Evolutionary conservation across 805 yeast species (phyloP).

Genomic region (Candida parachauliodes): DNA sequence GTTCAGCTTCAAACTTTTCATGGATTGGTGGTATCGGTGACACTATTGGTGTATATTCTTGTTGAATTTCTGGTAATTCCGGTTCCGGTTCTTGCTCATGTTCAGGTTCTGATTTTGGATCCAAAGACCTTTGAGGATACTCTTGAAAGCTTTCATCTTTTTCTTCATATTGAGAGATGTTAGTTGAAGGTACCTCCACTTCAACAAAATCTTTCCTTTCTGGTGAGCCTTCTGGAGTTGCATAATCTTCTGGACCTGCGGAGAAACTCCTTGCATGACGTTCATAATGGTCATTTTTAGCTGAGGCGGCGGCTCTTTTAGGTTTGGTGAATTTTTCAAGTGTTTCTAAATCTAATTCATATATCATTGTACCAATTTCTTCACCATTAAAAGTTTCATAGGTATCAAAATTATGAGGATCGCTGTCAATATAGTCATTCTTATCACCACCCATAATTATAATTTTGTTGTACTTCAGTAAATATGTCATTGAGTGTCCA

Average conservation of each 20-base stretch:
- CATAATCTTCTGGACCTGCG: slow-evolving; percentile 31
- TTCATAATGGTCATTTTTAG: slow-evolving; percentile 12
- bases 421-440: slow-evolving; percentile 57
- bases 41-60: not conserved
- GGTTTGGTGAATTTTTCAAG: slow-evolving; percentile 27
- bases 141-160: slow-evolving; percentile 21
- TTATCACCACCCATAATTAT: slow-evolving; percentile 91
- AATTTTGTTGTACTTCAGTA: slow-evolving; percentile 62
- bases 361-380: slow-evolving; percentile 53
- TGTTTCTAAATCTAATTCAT: slow-evolving; percentile 54
- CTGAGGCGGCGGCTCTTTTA: slow-evolving; percentile 8
- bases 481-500: slow-evolving; percentile 83
- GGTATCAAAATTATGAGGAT: slow-evolving; percentile 47
- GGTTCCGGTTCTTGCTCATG: slow-evolving; percentile 1
- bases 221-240: slow-evolving; percentile 28
- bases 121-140: slow-evolving; percentile 17
- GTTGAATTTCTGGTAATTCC: slow-evolving; percentile 1
- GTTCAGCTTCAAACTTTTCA: not conserved
- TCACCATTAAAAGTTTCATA: slow-evolving; percentile 49
- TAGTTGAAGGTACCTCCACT: slow-evolving; percentile 24
- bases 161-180: slow-evolving; percentile 10
- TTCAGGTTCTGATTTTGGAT: slow-evolving; percentile 4
- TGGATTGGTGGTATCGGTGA: not conserved
- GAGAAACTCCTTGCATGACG: slow-evolving; percentile 36
- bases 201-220: slow-evolving; percentile 26